These are phyloP conservation scores for Trichoderma sp. DNA, from an alignment of 2,329 filamentous ascomycete genomes.

Conservation along the genomic window DNA sequence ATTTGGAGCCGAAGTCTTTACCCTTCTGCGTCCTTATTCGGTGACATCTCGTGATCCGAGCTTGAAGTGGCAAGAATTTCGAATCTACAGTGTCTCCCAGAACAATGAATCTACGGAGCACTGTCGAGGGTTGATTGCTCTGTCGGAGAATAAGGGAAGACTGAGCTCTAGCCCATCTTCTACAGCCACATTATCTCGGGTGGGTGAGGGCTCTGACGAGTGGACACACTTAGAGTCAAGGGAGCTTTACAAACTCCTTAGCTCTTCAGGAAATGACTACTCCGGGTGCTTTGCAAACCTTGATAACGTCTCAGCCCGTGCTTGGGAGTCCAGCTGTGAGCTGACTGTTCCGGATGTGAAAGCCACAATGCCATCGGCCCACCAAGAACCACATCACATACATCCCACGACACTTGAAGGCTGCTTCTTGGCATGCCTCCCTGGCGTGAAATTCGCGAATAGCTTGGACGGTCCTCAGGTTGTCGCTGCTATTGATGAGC, in stretches of 20 bases:
- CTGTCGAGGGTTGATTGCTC: constrained; percentile 14
- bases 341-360: constrained; percentile 20
- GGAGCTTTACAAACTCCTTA: constrained; percentile 14
- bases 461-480: constrained; percentile 10
- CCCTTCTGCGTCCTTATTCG: constrained; percentile 8
- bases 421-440: constrained; percentile 13
- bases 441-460: constrained; percentile 2
- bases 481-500: constrained; percentile 12
- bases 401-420: constrained; percentile 21
- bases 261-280: constrained; percentile 13
- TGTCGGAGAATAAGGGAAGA: constrained; percentile 4
- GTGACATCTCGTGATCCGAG: constrained; percentile 10
- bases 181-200: not conserved
- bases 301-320: not conserved
- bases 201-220: not conserved
- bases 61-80: constrained; percentile 18
- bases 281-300: constrained; percentile 18
- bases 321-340: constrained; percentile 14
- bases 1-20: constrained; percentile 21
- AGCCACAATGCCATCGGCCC: constrained; percentile 14
- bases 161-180: not conserved
- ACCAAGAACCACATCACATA: constrained; percentile 20
- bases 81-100: constrained; percentile 17
- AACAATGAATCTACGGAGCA: constrained; percentile 19
- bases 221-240: constrained; percentile 7